Evolutionary conservation across 345 rosid genomes (phyloP).

Genomic region (Streptanthus diversifolius): DNA sequence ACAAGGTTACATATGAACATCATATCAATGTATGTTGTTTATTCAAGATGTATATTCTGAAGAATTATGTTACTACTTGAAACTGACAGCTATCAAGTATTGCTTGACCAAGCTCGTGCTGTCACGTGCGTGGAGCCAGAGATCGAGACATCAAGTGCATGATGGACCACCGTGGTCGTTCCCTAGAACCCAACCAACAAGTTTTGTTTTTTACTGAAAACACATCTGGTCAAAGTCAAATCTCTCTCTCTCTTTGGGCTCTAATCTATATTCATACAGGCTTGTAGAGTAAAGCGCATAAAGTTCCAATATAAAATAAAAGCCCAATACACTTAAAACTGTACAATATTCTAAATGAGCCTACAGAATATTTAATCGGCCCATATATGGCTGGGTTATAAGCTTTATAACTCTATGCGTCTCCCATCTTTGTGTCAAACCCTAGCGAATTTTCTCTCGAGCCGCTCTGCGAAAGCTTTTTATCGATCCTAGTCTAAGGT

Average conservation of each 20-base stretch:
- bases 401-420: constrained; percentile 6
- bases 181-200: constrained; percentile 14
- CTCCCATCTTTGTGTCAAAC: not conserved
- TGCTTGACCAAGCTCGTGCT: constrained; percentile 21
- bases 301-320: not conserved
- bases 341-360: not conserved
- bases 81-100: constrained; percentile 26
- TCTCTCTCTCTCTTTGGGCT: not conserved
- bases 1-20: not conserved
- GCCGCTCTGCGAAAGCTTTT: constrained; percentile 25
- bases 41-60: not conserved
- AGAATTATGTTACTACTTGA: not conserved
- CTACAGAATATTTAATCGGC: not conserved
- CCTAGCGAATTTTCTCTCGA: constrained; percentile 11
- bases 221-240: constrained; percentile 21
- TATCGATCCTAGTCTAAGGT: constrained; percentile 17
- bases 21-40: not conserved
- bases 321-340: not conserved
- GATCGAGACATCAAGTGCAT: constrained; percentile 19
- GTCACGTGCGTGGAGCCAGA: constrained; percentile 37
- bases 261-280: not conserved
- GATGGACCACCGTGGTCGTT: constrained; percentile 32
- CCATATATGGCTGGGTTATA: not conserved
- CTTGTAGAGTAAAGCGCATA: not conserved
- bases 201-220: not conserved